Conservation (phyloP, 2,329 filamentous ascomycete species). For the Fusarium torulosum region DNA sequence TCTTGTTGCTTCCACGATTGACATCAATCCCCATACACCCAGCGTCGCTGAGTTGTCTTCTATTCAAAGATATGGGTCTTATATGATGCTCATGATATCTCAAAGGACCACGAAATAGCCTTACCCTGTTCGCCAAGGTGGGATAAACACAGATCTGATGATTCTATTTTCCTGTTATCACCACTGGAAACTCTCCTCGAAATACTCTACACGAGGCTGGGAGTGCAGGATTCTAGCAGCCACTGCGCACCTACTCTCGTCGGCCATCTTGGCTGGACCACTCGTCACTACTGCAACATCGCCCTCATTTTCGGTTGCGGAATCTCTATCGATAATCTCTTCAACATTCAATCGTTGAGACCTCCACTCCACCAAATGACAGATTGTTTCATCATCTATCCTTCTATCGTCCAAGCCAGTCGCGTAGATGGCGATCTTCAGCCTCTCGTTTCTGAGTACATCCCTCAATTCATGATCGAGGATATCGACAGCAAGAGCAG, state of each 20-base stretch:
- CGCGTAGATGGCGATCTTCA: background rate
- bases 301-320: accelerated
- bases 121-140: too few relatives aligned
- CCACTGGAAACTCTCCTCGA: slow-evolving; percentile 29
- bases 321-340: background rate
- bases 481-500: slow-evolving; percentile 3
- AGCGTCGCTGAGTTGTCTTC: too few relatives aligned
- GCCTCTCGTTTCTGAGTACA: background rate
- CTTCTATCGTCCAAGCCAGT: background rate
- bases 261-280: slow-evolving; percentile 21
- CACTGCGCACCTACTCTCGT: slow-evolving; percentile 15
- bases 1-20: too few relatives aligned
- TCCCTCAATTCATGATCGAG: background rate
- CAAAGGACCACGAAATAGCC: too few relatives aligned
- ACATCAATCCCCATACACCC: too few relatives aligned
- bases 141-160: accelerated
- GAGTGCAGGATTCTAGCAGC: background rate
- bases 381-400: accelerated
- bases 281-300: slow-evolving; percentile 22
- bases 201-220: slow-evolving; percentile 9
- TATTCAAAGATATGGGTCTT: too few relatives aligned
- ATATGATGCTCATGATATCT: too few relatives aligned
- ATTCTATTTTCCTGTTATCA: background rate
- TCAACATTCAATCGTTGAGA: background rate
- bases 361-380: background rate